Base-by-base conservation (phyloP, 2,329 filamentous ascomycete species). In the Cadophora malorum region DNA sequence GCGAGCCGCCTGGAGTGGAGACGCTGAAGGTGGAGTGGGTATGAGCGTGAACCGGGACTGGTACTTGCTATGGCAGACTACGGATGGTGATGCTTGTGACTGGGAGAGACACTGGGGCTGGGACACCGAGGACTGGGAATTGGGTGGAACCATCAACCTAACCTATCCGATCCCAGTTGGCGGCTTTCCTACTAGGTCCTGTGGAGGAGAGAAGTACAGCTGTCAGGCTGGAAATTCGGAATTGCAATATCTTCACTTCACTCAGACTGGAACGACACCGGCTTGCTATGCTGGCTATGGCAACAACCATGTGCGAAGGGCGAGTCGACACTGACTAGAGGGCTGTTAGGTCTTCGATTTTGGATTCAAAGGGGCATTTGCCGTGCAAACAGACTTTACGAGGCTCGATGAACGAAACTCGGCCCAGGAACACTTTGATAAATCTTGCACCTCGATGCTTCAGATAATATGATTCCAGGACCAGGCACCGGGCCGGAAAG, bases 221-320 rank as follows among this genome's bases (percentile, higher is more conserved):
- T 59, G 21, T 45, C 33, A 41, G 25, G 52, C 52, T 55, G 52
- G 52, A n/a, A 33, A n/a, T 4, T 33, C 19, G 41, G 23, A 31
- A 7, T 53, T 28, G 5, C 52, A 53, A 53, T n/a, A 33, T n/a
- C 28, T 33, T 55, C 33, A 59, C n/a, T 45, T 14, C 33, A 25
- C 21, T 21, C 23, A 12, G 35, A 25, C 12, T 14, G 12, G 23
- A 9, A 45, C 33, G 35, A 41, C 3, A 41, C 35, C 33, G 23
- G 38, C 14, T 35, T 59, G 21, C 35, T 28, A 59, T 59, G 56
- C 56, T 41, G 56, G 56, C 56, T 59, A 59, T 59, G 33, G 35
- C 56, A 45, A 45, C 21, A 23, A 25, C 33, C 25, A 59, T 41
- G 56, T 45, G 56, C 12, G 56, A 10, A 59, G 35, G 21, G 33